phyloP scores from a whole-genome alignment of 129 eudicot species.

The sunflower (Helianthus annuus) region HanXRQr2.0-SUNRISE NC_035433.2:7579209-7579708 shows the following conservation, averaged over 20 bases:
- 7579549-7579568: slow-evolving; percentile 80
- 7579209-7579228: slow-evolving; percentile 49
- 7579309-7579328: too few species aligned
- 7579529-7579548: slow-evolving; percentile 63
- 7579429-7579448: too few species aligned
- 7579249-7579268: slow-evolving; percentile 51
- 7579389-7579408: too few species aligned
- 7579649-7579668: too few species aligned
- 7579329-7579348: too few species aligned
- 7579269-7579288: slow-evolving; percentile 52
- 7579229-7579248: slow-evolving; percentile 32
- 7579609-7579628: slow-evolving; percentile 5
- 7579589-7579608: slow-evolving; percentile 87
- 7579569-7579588: slow-evolving; percentile 91
- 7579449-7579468: too few species aligned
- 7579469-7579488: too few species aligned
- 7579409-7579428: too few species aligned
- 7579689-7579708: slow-evolving; percentile 80
- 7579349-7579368: too few species aligned
- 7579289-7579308: slow-evolving; percentile 2
- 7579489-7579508: too few species aligned
- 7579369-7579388: too few species aligned
- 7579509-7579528: slow-evolving; percentile 32
- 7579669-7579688: slow-evolving; percentile 35
- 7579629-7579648: too few species aligned